A percentile compares a stretch with the other conserved stretches of the same genome.
Evolutionary conservation across 768 basidiomycete genomes (phyloP).

Genomic region (Rhodotorula kratochvilovae): DNA sequence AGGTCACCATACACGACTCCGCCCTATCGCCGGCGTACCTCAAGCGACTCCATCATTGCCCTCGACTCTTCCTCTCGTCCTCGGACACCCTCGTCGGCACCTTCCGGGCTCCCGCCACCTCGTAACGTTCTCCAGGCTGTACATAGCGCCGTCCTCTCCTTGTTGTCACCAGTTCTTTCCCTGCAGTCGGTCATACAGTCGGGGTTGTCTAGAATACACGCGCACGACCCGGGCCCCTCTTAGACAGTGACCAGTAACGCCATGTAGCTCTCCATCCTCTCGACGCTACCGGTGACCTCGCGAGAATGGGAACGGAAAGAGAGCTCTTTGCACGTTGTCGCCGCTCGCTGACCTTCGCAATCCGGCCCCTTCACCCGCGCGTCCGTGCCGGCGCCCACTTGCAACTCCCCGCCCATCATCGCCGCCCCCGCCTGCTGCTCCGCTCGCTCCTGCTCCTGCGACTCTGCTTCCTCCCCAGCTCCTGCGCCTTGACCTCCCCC

Average conservation of each 20-base stretch:
- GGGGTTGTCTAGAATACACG: background rate
- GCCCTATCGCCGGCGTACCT: too few relatives aligned
- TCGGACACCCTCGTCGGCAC: too few relatives aligned
- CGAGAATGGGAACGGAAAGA: too few relatives aligned
- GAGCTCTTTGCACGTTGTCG: too few relatives aligned
- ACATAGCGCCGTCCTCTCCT: background rate
- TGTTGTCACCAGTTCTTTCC: background rate
- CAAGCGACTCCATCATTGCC: background rate
- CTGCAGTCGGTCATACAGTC: too few relatives aligned
- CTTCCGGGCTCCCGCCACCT: background rate
- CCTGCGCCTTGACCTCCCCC: background rate
- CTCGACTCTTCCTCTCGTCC: background rate
- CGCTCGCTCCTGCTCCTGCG: background rate
- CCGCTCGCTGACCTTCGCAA: too few relatives aligned
- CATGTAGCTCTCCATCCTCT: background rate
- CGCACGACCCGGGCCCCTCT: too few relatives aligned
- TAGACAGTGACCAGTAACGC: background rate
- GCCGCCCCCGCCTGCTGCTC: too few relatives aligned
- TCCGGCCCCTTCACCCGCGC: too few relatives aligned
- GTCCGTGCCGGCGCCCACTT: too few relatives aligned
- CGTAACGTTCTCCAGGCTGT: background rate
- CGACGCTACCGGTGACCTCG: too few relatives aligned
- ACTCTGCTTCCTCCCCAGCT: background rate
- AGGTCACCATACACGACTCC: background rate
- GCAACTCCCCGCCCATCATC: too few relatives aligned